Evolutionary conservation across 1,284 basidiomycete genomes (phyloP).

Genomic region (Psilocybe mexicana): DNA sequence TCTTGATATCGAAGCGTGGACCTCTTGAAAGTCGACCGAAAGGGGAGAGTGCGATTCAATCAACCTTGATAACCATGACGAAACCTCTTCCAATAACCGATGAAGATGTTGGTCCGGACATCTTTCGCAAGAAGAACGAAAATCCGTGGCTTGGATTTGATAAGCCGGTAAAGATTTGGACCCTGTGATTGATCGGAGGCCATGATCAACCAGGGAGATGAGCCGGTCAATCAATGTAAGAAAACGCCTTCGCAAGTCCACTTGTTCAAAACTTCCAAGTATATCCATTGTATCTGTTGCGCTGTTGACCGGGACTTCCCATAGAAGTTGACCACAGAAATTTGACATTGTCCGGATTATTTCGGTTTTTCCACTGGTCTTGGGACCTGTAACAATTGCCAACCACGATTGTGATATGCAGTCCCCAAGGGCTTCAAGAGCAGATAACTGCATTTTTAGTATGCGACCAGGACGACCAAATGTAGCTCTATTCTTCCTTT

Average conservation of each 20-base stretch:
- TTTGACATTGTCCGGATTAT: slow-evolving; percentile 75
- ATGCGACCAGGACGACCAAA: slow-evolving; percentile 47
- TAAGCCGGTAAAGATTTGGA: slow-evolving; percentile 28
- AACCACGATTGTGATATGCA: slow-evolving; percentile 85
- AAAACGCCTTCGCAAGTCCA: slow-evolving; percentile 50
- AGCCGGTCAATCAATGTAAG: slow-evolving; percentile 41
- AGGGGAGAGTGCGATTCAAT: background rate
- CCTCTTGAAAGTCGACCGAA: background rate
- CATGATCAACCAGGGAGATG: slow-evolving; percentile 39
- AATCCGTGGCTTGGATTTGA: slow-evolving; percentile 20
- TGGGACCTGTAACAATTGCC: slow-evolving; percentile 82
- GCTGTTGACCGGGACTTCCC: slow-evolving; percentile 81
- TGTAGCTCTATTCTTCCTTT: slow-evolving; percentile 46
- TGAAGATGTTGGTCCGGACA: slow-evolving; percentile 4
- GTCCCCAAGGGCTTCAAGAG: slow-evolving; percentile 77
- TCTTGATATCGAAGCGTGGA: slow-evolving; percentile 24
- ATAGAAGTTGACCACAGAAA: slow-evolving; percentile 67
- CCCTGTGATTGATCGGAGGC: slow-evolving; percentile 39
- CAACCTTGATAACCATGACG: slow-evolving; percentile 15
- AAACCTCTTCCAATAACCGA: slow-evolving; percentile 9
- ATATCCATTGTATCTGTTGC: slow-evolving; percentile 95
- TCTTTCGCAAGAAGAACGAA: slow-evolving; percentile 25
- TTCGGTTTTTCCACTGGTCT: slow-evolving; percentile 80
- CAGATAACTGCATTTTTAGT: slow-evolving; percentile 64
- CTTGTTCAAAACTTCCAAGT: slow-evolving; percentile 95